These are phyloP conservation scores for Penicillium mononematosum DNA, from an alignment of 495 filamentous ascomycete genomes.

Conservation along the genomic window DNA sequence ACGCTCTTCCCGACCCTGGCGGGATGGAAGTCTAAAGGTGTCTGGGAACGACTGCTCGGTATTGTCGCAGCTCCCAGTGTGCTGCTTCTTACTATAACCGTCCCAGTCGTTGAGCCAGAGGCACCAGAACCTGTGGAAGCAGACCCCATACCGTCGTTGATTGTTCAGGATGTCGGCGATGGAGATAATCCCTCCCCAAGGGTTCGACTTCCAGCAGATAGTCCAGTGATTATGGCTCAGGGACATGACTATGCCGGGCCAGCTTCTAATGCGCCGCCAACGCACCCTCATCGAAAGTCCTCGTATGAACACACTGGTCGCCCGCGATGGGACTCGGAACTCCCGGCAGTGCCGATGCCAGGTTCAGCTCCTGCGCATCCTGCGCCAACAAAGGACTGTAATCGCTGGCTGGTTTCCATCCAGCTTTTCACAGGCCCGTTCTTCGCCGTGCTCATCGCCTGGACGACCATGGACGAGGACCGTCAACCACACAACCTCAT, in stretches of 20 bases:
- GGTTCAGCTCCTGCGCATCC: constrained; percentile 19
- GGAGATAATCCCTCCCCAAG: constrained; percentile 26
- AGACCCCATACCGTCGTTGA: constrained; percentile 40
- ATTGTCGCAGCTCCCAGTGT: constrained; percentile 83
- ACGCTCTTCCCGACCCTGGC: constrained; percentile 89
- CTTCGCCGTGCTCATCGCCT: constrained; percentile 74
- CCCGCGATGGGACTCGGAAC: constrained; percentile 44
- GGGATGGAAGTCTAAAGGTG: constrained; percentile 70
- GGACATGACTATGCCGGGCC: constrained; percentile 15
- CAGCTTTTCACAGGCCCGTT: constrained; percentile 88
- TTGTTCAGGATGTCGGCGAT: constrained; percentile 34
- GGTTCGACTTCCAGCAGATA: constrained; percentile 46
- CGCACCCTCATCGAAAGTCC: constrained; percentile 21
- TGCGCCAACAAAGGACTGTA: constrained; percentile 61
- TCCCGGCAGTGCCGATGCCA: constrained; percentile 31
- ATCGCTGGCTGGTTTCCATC: constrained; percentile 80
- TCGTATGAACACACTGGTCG: constrained; percentile 16
- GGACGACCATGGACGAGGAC: constrained; percentile 64
- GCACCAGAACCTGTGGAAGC: constrained; percentile 45
- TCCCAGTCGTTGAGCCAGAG: constrained; percentile 82
- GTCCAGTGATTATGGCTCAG: constrained; percentile 33
- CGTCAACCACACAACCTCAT: constrained; percentile 53
- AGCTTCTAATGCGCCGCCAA: constrained; percentile 9
- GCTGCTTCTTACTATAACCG: constrained; percentile 82
- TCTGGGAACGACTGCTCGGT: constrained; percentile 75